Percentiles rank a stretch among this genome's conserved stretches.
Conservation (phyloP, 208 protist genomes). For the Trypanosoma congolense region DNA sequence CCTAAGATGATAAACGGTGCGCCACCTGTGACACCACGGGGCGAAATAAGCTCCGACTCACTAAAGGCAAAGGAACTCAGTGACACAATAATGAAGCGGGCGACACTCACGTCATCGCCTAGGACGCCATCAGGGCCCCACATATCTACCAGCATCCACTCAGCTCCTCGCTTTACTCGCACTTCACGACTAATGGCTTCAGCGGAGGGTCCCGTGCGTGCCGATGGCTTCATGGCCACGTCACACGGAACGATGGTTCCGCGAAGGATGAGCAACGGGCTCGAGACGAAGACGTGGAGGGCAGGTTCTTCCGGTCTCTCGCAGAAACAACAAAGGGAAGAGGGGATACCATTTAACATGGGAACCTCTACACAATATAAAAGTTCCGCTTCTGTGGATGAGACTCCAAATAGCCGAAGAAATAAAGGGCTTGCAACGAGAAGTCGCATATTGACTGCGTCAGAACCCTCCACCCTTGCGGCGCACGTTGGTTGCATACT, state of each 20-base stretch:
- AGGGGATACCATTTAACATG: slow-evolving; percentile 32
- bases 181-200: not conserved
- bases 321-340: slow-evolving; percentile 29
- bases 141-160: slow-evolving; percentile 10
- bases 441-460: slow-evolving; percentile 13
- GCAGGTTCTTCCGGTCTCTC: not conserved
- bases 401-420: slow-evolving; percentile 40
- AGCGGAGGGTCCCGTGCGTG: not conserved
- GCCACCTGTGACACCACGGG: not conserved
- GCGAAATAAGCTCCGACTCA: not conserved
- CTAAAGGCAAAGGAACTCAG: slow-evolving; percentile 6
- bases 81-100: slow-evolving; percentile 13
- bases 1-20: slow-evolving; percentile 32
- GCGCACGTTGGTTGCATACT: slow-evolving; percentile 12
- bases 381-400: slow-evolving; percentile 20
- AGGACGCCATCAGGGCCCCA: slow-evolving; percentile 11
- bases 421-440: slow-evolving; percentile 50
- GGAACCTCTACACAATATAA: slow-evolving; percentile 39
- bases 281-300: slow-evolving; percentile 20
- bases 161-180: not conserved
- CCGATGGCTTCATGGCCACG: not conserved
- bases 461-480: slow-evolving; percentile 3
- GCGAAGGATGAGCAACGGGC: slow-evolving; percentile 18
- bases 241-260: slow-evolving; percentile 11
- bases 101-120: slow-evolving; percentile 13